Evolutionary conservation across 1,139 yeast genomes (phyloP).

Genomic region (Blastobotrys buckinghamii): DNA sequence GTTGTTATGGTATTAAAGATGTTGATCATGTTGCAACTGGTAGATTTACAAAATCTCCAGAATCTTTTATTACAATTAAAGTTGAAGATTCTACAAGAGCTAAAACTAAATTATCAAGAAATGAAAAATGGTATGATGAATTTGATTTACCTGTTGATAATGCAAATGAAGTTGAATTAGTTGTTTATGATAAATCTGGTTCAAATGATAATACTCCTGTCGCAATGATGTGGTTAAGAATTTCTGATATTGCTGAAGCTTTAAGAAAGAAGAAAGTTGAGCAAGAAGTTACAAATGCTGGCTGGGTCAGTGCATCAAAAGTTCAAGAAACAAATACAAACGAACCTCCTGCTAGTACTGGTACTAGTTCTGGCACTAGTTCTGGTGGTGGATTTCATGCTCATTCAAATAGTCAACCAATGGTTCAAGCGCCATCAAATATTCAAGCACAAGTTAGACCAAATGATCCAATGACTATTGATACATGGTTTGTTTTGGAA

Average conservation of each 20-base stretch:
- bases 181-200: constrained; percentile 71
- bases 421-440: constrained; percentile 7
- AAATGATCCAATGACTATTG: constrained; percentile 33
- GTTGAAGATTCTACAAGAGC: constrained; percentile 83
- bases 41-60: constrained; percentile 68
- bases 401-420: constrained; percentile 7
- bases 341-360: background rate
- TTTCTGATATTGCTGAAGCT: constrained; percentile 90
- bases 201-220: constrained; percentile 58
- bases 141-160: constrained; percentile 77
- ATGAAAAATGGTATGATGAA: constrained; percentile 80
- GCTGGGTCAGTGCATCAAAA: constrained; percentile 75
- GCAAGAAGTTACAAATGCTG: constrained; percentile 62
- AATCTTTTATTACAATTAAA: constrained; percentile 68
- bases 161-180: constrained; percentile 85
- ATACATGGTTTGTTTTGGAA: constrained; percentile 88
- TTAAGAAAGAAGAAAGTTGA: constrained; percentile 85
- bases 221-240: constrained; percentile 86
- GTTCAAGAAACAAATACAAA: constrained; percentile 29
- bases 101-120: constrained; percentile 66
- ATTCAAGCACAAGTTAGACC: background rate
- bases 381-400: background rate
- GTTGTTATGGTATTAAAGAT: constrained; percentile 72
- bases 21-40: constrained; percentile 91
- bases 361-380: background rate